Conservation (phyloP, 2,329 filamentous ascomycete genomes). For the Neoascochyta sp. region DNA sequence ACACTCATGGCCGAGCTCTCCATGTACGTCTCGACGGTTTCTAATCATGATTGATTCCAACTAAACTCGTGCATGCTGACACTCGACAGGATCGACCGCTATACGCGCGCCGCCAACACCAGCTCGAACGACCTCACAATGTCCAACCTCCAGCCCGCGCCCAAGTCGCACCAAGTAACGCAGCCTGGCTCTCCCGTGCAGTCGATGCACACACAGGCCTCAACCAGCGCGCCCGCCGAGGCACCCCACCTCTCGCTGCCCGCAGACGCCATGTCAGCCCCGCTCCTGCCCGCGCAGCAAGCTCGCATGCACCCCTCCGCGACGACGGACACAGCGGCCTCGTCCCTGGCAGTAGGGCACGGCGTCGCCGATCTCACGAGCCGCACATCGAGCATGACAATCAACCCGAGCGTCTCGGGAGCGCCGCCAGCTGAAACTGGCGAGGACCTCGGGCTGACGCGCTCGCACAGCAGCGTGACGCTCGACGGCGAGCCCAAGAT, state of each 20-base stretch:
- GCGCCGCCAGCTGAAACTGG: conserved; percentile 16
- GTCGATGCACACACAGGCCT: conserved; percentile 43
- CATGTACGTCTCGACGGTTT: conserved; percentile 68
- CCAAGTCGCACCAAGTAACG: conserved; percentile 27
- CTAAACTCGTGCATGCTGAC: conserved; percentile 2
- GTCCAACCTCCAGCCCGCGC: conserved; percentile 36
- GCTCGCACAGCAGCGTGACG: conserved; percentile 24
- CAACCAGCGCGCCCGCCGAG: conserved; percentile 35
- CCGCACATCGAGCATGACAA: conserved; percentile 30
- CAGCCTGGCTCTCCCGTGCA: conserved; percentile 39
- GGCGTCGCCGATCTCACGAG: conserved; percentile 21
- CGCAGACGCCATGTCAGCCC: conserved; percentile 27
- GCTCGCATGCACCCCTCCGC: conserved; percentile 33
- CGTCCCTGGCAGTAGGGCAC: conserved; percentile 21
- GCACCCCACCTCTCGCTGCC: conserved; percentile 27
- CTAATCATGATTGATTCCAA: too few species aligned
- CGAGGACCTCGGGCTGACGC: conserved; percentile 13
- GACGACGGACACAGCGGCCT: conserved; percentile 16
- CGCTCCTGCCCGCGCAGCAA: conserved; percentile 32
- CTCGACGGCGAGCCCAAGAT: conserved; percentile 61
- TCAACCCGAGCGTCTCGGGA: conserved; percentile 19
- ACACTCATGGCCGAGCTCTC: conserved; percentile 78
- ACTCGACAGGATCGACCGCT: conserved; percentile 38
- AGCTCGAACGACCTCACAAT: conserved; percentile 29
- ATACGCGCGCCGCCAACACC: conserved; percentile 39